Conservation (phyloP, 345 rosid species). For the Bruguiera parviflora region DNA sequence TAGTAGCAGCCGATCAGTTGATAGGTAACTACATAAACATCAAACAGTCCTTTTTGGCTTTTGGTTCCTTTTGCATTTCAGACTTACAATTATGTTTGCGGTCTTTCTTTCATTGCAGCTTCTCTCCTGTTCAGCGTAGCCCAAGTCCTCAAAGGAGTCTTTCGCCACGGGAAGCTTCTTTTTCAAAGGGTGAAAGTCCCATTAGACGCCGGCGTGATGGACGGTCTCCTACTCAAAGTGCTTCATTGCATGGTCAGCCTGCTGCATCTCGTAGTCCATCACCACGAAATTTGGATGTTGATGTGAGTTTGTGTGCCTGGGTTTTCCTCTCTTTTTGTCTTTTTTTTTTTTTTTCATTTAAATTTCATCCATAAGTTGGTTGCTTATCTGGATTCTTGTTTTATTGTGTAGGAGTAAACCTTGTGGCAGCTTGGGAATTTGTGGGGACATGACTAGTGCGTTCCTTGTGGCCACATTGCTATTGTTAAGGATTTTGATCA, state of each 20-base stretch:
- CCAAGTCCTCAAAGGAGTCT: constrained; percentile 37
- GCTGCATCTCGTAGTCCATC: constrained; percentile 39
- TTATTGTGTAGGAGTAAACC: constrained; percentile 50
- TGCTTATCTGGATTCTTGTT: constrained; percentile 16
- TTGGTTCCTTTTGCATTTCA: neutral
- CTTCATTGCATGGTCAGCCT: constrained; percentile 32
- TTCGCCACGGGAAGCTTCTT: constrained; percentile 34
- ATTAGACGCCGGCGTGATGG: constrained; percentile 28
- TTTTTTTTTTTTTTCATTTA: neutral
- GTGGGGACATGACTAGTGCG: constrained; percentile 21
- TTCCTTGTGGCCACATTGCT: constrained; percentile 30
- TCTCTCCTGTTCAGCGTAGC: constrained; percentile 41
- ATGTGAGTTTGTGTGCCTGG: constrained; percentile 19
- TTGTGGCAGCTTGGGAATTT: constrained; percentile 11
- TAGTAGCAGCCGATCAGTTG: constrained; percentile 42
- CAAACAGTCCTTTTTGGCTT: neutral
- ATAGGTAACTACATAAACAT: constrained; percentile 28
- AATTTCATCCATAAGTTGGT: neutral
- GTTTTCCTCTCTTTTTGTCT: neutral
- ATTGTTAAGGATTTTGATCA: constrained; percentile 14
- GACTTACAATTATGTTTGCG: neutral
- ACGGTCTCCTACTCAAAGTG: constrained; percentile 35
- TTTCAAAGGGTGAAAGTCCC: constrained; percentile 35
- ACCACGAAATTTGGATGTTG: constrained; percentile 22
- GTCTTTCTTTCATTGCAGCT: constrained; percentile 19